phyloP scores from a whole-genome alignment of 2,329 filamentous ascomycete species.

The Zymoseptoria passerinii region DNA sequence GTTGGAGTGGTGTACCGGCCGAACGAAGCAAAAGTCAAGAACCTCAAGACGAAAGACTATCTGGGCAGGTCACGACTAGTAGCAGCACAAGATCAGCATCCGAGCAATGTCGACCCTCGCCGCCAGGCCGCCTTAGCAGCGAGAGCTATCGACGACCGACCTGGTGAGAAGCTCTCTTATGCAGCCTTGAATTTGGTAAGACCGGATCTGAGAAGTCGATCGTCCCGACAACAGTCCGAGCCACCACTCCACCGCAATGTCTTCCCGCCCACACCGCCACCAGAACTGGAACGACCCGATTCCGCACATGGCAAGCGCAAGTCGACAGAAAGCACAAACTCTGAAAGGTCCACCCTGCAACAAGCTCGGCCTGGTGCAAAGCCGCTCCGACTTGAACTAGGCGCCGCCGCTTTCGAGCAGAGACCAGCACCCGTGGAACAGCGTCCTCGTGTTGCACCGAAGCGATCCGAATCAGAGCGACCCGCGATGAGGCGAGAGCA shows the following conservation, averaged over 20 bases:
- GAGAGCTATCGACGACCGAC: slow-evolving; percentile 66
- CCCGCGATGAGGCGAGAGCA: slow-evolving; percentile 31
- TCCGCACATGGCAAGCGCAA: slow-evolving; percentile 22
- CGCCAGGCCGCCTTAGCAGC: slow-evolving; percentile 30
- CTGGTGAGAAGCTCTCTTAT: slow-evolving; percentile 76
- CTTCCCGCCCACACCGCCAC: slow-evolving; percentile 97
- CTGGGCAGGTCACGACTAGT: slow-evolving; percentile 92
- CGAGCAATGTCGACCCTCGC: slow-evolving; percentile 16
- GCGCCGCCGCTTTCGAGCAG: slow-evolving; percentile 42
- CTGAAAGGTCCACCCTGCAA: slow-evolving; percentile 28
- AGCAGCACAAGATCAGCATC: slow-evolving; percentile 49
- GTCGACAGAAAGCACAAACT: slow-evolving; percentile 40
- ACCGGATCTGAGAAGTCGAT: slow-evolving; percentile 65
- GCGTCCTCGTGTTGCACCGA: slow-evolving; percentile 31
- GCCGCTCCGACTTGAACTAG: slow-evolving; percentile 41
- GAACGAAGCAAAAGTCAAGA: slow-evolving; percentile 96
- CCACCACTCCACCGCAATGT: slow-evolving; percentile 69
- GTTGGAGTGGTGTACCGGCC: slow-evolving; percentile 92
- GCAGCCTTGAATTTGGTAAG: slow-evolving; percentile 91
- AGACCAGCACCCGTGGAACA: slow-evolving; percentile 11
- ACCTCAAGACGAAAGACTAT: slow-evolving; percentile 95
- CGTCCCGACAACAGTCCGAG: slow-evolving; percentile 68
- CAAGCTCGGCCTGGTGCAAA: slow-evolving; percentile 38
- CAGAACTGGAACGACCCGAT: slow-evolving; percentile 59
- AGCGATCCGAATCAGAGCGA: slow-evolving; percentile 39